Base-by-base conservation (phyloP, 164 flowering plant species). In the Hamamelis virginiana region DNA sequence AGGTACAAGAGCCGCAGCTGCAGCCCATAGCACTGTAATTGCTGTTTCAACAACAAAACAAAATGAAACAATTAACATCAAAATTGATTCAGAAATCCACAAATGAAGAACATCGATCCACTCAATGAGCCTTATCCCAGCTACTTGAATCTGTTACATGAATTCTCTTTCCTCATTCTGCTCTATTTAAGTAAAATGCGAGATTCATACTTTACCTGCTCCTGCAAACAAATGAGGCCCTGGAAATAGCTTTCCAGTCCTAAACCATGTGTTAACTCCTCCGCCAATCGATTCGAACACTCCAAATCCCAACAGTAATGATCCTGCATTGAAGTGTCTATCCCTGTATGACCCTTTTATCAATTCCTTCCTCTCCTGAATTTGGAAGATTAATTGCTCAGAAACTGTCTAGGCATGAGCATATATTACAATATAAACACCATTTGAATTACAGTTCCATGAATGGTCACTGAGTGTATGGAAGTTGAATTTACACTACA, bases 161-260 rank as follows among this genome's bases (percentile, higher is more conserved):
- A 33, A 2, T 2, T 6, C 4, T 33, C 4, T 33, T 33, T 33
- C 41, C 4, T 6, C 41, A 33, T 33, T 33, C 6, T 33, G 6
- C 41, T 33, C 41, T 33, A 33, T 33, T 6, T 33, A n/a, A 2
- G 41, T 33, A 2, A 33, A 2, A 33, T 33, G 41, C 2, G 41
- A 33, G 41, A 2, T 33, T 13, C 13, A 62, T 13, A 50, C 33
- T 65, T 67, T 72, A 89, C 98, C 95, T 87, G 96, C 89, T 66
- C 98, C 97, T 43, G 92, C 95, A 78, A 88, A 94, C 61, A 94
- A 77, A 86, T 94, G 98, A 62, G 97, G 97, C 18, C 97, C 98
- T 53, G 98, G 98, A 72, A 92, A 91, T 25, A 94, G 85, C 80
- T 91, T 89, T 72, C 98, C 98, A 1, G 97, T 87, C 68, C 98